Base-by-base conservation (phyloP, 495 filamentous ascomycete species). In the Thozetella sp. region DNA sequence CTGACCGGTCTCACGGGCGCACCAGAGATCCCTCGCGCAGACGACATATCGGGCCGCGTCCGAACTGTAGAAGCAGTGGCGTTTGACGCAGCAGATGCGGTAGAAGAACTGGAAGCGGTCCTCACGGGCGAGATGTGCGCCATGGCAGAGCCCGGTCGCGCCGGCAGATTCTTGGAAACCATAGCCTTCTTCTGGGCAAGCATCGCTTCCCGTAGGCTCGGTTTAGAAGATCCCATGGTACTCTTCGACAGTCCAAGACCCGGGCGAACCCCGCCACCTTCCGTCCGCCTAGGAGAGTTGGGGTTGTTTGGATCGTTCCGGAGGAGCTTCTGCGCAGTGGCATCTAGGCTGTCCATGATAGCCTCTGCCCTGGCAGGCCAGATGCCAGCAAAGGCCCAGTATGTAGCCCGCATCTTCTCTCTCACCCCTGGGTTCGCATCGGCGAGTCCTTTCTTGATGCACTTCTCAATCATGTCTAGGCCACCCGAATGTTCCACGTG, bases 351-450 rank as follows among this genome's bases (percentile, higher is more conserved):
- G 45, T 83, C 84, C 79, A 95, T 83, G 55, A 97, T 91, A 2
- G 75, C 74, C 60, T 93, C 85, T n/a, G 91, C 91, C 63, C 79
- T 86, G 3, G 87, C 83, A 0, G 91, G 88, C 93, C 93, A 98
- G 20, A 90, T 83, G 17, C 67, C 68, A 12, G 84, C 82, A 74
- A 93, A 97, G 1, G 79, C 81, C 93, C 93, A 97, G 70, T 90
- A 99, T 2, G 92, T 90, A 26, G 82, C 77, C 63, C 95, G 86
- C 84, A 91, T 92, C 25, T 84, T 85, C 71, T 96, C 91, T 61
- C 93, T 83, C 27, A 97, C 93, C 30, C 83, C 87, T 2, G 93
- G 92, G 67, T 97, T 97, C 6, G 93, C 82, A 73, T 99, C 95
- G 3, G 79, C 81, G 1, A 99, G 80, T 15, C 94, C 88, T 64